Percentiles rank a stretch among this genome's conserved stretches.
Evolutionary conservation across 1,139 yeast genomes (phyloP).

Genomic region (Kazachstania sp.): DNA sequence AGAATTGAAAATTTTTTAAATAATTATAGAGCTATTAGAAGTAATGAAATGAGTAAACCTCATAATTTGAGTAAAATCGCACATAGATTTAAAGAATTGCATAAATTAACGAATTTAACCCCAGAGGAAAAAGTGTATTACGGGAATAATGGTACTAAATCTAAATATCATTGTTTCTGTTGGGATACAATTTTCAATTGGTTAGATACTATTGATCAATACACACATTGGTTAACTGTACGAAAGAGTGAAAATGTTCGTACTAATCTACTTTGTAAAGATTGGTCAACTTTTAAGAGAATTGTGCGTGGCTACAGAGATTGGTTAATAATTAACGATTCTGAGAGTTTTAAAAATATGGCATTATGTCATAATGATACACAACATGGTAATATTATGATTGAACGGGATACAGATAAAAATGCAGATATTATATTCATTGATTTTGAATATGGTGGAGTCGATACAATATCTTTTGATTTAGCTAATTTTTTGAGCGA

Average conservation of each 20-base stretch:
- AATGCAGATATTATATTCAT: conserved; percentile 68
- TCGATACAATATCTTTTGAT: conserved; percentile 80
- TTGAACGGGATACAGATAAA: conserved; percentile 40
- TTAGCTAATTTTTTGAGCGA: conserved; percentile 82
- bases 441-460: conserved; percentile 92
- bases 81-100: conserved; percentile 89
- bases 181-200: conserved; percentile 70
- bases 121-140: conserved; percentile 28
- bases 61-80: conserved; percentile 69
- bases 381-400: conserved; percentile 81
- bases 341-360: conserved; percentile 34
- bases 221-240: conserved; percentile 24
- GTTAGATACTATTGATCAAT: conserved; percentile 46
- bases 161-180: conserved; percentile 35
- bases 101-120: conserved; percentile 45
- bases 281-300: conserved; percentile 42
- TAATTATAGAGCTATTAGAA: conserved; percentile 47
- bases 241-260: conserved; percentile 30
- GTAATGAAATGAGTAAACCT: conserved; percentile 58
- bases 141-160: conserved; percentile 29
- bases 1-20: conserved; percentile 85
- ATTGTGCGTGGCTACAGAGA: conserved; percentile 43
- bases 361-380: conserved; percentile 92
- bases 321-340: conserved; percentile 56
- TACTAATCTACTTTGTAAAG: conserved; percentile 40